A percentile compares a stretch with the other conserved stretches of the same genome.
Evolutionary conservation across 495 filamentous ascomycete species (phyloP).

Genomic region (Viridothelium virens): DNA sequence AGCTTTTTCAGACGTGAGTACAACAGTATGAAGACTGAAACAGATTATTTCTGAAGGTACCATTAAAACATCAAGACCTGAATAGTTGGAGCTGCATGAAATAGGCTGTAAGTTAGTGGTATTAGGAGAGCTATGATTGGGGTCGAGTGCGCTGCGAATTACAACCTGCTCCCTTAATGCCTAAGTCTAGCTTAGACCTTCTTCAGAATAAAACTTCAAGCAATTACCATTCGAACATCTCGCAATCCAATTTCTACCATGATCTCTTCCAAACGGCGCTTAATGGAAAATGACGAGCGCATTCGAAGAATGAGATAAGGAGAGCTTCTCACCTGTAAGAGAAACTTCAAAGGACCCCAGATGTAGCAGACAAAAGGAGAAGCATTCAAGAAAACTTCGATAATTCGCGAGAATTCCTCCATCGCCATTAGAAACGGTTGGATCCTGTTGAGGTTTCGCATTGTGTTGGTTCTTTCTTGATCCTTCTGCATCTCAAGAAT

Average conservation of each 20-base stretch:
- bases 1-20: not conserved
- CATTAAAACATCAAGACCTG: not conserved
- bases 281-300: not conserved
- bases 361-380: conserved; percentile 19
- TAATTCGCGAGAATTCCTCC: conserved; percentile 17
- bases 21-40: too few relatives aligned
- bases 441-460: conserved; percentile 14
- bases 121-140: not conserved
- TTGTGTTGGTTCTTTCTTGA: conserved; percentile 16
- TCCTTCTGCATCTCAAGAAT: conserved; percentile 16
- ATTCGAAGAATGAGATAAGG: not conserved
- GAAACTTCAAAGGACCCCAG: conserved; percentile 25
- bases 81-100: not conserved
- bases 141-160: too few relatives aligned
- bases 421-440: conserved; percentile 20
- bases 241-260: too few relatives aligned
- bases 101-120: too few relatives aligned
- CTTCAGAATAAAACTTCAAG: too few relatives aligned
- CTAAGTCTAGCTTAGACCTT: too few relatives aligned
- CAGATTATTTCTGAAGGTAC: too few relatives aligned
- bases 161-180: too few relatives aligned
- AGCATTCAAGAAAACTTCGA: conserved; percentile 18
- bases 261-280: not conserved
- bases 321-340: conserved; percentile 17
- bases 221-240: too few relatives aligned